phyloP scores from a whole-genome alignment of 371 early-diverging fungal genomes.

The Lichtheimia hyalospora region DNA sequence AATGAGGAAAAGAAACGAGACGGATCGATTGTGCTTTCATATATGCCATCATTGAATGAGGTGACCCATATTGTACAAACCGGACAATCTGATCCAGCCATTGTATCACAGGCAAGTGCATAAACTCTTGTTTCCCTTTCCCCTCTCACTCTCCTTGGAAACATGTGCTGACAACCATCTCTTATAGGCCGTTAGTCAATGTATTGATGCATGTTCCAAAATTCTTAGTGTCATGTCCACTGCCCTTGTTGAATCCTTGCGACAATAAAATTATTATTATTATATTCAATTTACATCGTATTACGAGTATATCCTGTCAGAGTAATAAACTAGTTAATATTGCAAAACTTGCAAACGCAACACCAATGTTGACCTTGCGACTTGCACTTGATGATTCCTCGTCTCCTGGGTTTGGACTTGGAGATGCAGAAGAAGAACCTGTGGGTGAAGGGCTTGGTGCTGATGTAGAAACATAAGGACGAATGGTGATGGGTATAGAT shows the following conservation, averaged over 20 bases:
- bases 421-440: constrained; percentile 5
- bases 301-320: no score
- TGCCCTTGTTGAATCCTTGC: constrained; percentile 42
- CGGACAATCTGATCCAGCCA: constrained; percentile 65
- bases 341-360: neutral
- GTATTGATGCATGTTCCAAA: constrained; percentile 81
- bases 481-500: constrained; percentile 21
- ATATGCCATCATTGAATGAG: constrained; percentile 87
- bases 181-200: constrained; percentile 74
- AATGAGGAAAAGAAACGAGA: constrained; percentile 70
- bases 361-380: neutral
- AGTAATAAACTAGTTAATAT: no score
- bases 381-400: no score
- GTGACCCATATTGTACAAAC: constrained; percentile 85
- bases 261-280: neutral
- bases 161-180: neutral
- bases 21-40: constrained; percentile 76
- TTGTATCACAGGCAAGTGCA: constrained; percentile 51
- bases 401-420: neutral
- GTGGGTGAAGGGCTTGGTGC: neutral
- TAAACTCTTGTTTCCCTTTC: neutral
- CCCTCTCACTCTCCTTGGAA: no score
- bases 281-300: no score
- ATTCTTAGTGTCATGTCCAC: constrained; percentile 76
- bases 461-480: constrained; percentile 15